Base-by-base conservation (phyloP, 2,329 filamentous ascomycete species). In the Lasiodiplodia hormozganensis region DNA sequence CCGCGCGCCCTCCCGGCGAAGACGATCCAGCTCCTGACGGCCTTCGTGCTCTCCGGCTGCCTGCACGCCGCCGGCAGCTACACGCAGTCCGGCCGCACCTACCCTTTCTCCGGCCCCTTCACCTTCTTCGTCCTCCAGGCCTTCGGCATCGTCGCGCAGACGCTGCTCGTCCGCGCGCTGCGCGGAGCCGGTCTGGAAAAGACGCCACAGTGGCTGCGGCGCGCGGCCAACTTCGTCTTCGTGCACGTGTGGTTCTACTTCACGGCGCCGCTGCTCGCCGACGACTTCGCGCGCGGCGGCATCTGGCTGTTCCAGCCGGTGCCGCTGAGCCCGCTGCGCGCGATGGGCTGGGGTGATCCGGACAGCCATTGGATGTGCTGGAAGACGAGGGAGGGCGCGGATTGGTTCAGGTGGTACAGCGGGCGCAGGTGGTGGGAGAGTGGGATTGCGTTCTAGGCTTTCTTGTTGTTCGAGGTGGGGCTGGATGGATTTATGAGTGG, bases 221-320 rank as follows among this genome's bases (percentile, higher is more conserved):
- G 86, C 52, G 69, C 77, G 0, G 85, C 82, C 0, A 97, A 96
- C 72, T 77, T 92, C 0, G 25, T 84, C 0, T 91, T 90, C 71
- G 85, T 89, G 0, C 71, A 89, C 5, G 73, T 77, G 0, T 97
- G 93, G 92, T 81, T 96, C 69, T 87, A 89, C 67, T 77, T 83
- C 18, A 95, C 92, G 0, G 86, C 86, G 0, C 83, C 83, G 51
- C 77, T 89, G 43, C 84, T 97, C n/a, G 83, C 89, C 12, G 88
- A 97, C 75, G 94, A 97, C 74, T 89, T 97, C 76, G 86, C 90
- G 0, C 84, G 85, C 12, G 86, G 88, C 0, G 93, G 92, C 0
- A 74, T 97, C 0, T 97, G 92, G 92, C 79, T 96, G 16, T 88
- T 89, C 70, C 93, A 97, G 78, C 93, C 93, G 0, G 80, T 97